Conservation (phyloP, 2,329 filamentous ascomycete genomes). For the Hypoxylon sp. region DNA sequence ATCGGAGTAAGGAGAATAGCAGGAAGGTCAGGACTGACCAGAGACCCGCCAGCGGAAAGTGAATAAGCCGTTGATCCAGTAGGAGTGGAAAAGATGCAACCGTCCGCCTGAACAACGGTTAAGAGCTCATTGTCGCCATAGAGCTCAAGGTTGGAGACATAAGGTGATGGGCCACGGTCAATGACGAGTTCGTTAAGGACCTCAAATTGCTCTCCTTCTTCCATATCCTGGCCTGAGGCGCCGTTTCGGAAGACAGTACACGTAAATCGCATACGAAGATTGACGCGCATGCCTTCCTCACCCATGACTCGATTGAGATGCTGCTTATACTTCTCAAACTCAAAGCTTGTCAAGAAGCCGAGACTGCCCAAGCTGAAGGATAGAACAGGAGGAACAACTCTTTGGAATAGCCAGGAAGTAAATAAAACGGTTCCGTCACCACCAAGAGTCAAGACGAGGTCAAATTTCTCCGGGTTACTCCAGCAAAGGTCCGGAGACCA, state of each 20-base stretch:
- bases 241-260: slow-evolving; percentile 92
- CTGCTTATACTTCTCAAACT: slow-evolving; percentile 88
- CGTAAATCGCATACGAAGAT: slow-evolving; percentile 98
- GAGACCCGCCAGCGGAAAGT: slow-evolving; percentile 92
- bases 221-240: slow-evolving; percentile 72
- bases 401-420: slow-evolving; percentile 93
- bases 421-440: slow-evolving; percentile 90
- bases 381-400: slow-evolving; percentile 86
- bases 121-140: slow-evolving; percentile 96
- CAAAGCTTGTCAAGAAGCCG: slow-evolving; percentile 90
- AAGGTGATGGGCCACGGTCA: slow-evolving; percentile 94
- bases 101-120: slow-evolving; percentile 96
- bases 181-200: slow-evolving; percentile 99
- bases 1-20: slow-evolving; percentile 97
- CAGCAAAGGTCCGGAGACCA: slow-evolving; percentile 98
- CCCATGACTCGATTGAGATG: slow-evolving; percentile 93
- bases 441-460: slow-evolving; percentile 89
- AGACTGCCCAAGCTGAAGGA: slow-evolving; percentile 88
- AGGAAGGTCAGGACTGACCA: slow-evolving; percentile 96
- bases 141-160: slow-evolving; percentile 95
- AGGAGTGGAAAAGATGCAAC: slow-evolving; percentile 97
- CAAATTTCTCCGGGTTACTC: slow-evolving; percentile 93
- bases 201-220: slow-evolving; percentile 96
- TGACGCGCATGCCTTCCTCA: slow-evolving; percentile 95
- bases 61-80: slow-evolving; percentile 97